Percentiles rank a stretch among this genome's conserved stretches.
These are phyloP conservation scores for Blastobotrys niveus DNA, from an alignment of 1,139 yeast species.

Conservation along the genomic window DNA sequence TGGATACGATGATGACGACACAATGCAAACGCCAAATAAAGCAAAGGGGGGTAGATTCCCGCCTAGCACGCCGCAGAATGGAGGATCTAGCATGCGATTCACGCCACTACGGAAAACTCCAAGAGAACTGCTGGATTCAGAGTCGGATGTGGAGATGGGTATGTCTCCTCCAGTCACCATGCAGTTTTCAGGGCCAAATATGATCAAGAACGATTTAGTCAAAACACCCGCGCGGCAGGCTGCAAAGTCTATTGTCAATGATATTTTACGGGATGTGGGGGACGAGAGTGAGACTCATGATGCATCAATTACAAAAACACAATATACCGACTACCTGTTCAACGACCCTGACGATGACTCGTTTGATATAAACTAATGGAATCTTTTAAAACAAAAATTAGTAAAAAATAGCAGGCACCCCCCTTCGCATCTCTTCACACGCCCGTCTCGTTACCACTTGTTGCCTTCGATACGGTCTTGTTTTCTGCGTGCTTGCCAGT, in stretches of 20 bases:
- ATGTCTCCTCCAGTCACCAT: slow-evolving; percentile 30
- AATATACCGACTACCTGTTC: slow-evolving; percentile 9
- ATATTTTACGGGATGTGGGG: slow-evolving; percentile 23
- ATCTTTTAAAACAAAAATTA: slow-evolving; percentile 1
- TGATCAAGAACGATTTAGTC: slow-evolving; percentile 14
- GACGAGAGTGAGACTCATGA: slow-evolving; percentile 11
- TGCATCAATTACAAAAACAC: slow-evolving; percentile 16
- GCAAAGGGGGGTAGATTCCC: too few species aligned
- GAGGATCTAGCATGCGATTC: not conserved
- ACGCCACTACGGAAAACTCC: slow-evolving; percentile 1
- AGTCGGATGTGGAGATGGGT: slow-evolving; percentile 25
- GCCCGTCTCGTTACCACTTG: slow-evolving; percentile 23
- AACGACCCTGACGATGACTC: slow-evolving; percentile 15
- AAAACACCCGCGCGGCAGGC: slow-evolving; percentile 30
- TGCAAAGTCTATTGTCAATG: slow-evolving; percentile 25
- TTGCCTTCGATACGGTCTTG: slow-evolving; percentile 33
- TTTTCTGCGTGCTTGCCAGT: slow-evolving; percentile 49
- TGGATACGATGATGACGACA: too few species aligned
- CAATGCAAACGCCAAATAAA: too few species aligned
- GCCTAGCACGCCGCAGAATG: slow-evolving; percentile 2
- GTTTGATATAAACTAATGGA: too few species aligned
- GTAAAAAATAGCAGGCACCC: not conserved
- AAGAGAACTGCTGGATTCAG: slow-evolving; percentile 1
- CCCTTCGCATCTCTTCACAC: not conserved
- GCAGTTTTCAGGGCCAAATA: slow-evolving; percentile 22